Evolutionary conservation across 345 rosid species (phyloP), one percentile per base, ranked within the genome.

Genomic region (Bretschneidera sinensis): DNA sequence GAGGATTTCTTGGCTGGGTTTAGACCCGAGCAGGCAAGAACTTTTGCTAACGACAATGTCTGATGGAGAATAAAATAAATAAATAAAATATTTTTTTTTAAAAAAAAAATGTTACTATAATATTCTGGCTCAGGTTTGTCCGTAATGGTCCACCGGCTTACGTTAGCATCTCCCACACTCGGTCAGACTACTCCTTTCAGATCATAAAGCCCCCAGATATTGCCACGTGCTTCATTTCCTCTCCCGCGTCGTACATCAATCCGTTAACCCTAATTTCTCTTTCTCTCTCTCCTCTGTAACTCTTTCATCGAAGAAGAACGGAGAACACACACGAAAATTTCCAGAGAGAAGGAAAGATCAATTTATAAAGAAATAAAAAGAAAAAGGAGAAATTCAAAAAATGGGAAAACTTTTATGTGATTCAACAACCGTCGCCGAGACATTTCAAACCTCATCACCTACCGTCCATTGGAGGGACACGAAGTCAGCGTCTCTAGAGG

Each of bases 371-470:
- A 19, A 24, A 31, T n/a, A 55, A 55, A 23, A 48, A 39, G 16
- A 17, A 21, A 51, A n/a, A n/a, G 65, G 2, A n/a, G n/a, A 48
- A 58, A 18, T 48, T 45, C n/a, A 1, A 43, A 24, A 45, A 70
- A 92, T 94, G 99, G 97, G 97, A 21, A 94, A 90, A 73, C 76
- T 90, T 23, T 57, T 90, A 0, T 88, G 90, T 60, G 95, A 94
- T 74, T 81, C 99, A 0, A 61, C 96, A 67, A 65, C 91, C 43
- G 82, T 86, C 13, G 78, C 78, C 54, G 89, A 81, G 66, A 64
- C 83, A 11, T 83, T 83, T 69, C 94, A 81, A 66, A 51, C 89
- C 24, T 74, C 91, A 13, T 78, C 97, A 49, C 83, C 88, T 39
- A 63, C 77, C 21, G 83, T 73, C 11, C 79, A 77, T 5, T 80